Percentiles rank a stretch among this genome's conserved stretches.
Conservation (phyloP, 2,329 filamentous ascomycete genomes). For the Diplodia seriata region DNA sequence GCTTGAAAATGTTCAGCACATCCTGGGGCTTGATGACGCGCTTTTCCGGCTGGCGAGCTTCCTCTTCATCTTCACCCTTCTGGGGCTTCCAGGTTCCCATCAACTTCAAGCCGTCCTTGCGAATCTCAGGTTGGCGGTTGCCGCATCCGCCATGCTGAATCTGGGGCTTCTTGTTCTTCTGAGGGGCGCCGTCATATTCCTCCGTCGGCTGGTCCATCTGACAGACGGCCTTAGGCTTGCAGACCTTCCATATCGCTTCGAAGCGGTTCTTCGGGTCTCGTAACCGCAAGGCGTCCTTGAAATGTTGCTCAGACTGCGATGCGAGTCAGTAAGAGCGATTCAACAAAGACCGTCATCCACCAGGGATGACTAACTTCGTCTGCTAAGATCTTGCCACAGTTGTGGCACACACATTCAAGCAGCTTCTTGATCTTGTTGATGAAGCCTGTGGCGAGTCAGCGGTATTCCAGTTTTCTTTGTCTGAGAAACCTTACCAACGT, state of each 20-base stretch:
- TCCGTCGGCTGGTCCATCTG: conserved; percentile 60
- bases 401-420: conserved; percentile 97
- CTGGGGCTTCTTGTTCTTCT: conserved; percentile 57
- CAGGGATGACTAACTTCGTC: conserved; percentile 85
- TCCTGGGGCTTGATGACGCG: conserved; percentile 81
- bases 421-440: conserved; percentile 99
- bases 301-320: conserved; percentile 38
- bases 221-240: conserved; percentile 81
- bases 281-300: conserved; percentile 80
- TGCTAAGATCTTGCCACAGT: conserved; percentile 96
- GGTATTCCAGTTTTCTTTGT: not conserved
- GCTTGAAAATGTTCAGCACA: conserved; percentile 84
- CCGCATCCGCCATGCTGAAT: conserved; percentile 86
- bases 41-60: conserved; percentile 70
- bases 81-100: conserved; percentile 75
- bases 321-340: conserved; percentile 66
- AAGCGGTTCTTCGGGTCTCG: conserved; percentile 96
- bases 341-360: conserved; percentile 55
- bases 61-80: conserved; percentile 76
- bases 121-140: conserved; percentile 85
- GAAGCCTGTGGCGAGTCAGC: conserved; percentile 67
- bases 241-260: conserved; percentile 87
- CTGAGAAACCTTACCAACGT: conserved; percentile 64
- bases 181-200: conserved; percentile 55
- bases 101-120: conserved; percentile 84